phyloP scores from a whole-genome alignment of 495 filamentous ascomycete species.

The Aspergillus sparsus region DNA sequence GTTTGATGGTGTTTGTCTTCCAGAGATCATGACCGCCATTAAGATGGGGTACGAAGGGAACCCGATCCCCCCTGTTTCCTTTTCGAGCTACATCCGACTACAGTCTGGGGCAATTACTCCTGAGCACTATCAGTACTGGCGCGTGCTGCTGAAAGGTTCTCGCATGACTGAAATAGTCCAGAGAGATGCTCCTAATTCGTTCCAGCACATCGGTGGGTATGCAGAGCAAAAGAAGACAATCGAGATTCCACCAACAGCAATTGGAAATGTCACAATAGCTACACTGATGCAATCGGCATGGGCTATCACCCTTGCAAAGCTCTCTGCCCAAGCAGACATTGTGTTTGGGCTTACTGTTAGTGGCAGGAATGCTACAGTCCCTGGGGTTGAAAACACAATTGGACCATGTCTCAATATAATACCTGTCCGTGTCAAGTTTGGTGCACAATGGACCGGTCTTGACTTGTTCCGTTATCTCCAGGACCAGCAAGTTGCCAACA shows the following conservation, averaged over 20 bases:
- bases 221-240: constrained; percentile 43
- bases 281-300: constrained; percentile 60
- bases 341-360: constrained; percentile 58
- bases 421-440: constrained; percentile 56
- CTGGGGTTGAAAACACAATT: constrained; percentile 54
- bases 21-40: constrained; percentile 58
- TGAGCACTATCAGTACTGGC: constrained; percentile 57
- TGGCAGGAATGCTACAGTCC: constrained; percentile 57
- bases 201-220: constrained; percentile 40
- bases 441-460: constrained; percentile 48
- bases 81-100: constrained; percentile 59
- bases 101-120: constrained; percentile 47
- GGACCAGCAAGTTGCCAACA: constrained; percentile 59
- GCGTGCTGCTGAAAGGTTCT: constrained; percentile 43
- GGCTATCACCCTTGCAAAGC: constrained; percentile 54
- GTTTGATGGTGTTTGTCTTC: constrained; percentile 71
- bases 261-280: constrained; percentile 54
- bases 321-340: constrained; percentile 52
- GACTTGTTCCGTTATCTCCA: constrained; percentile 58
- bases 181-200: constrained; percentile 39
- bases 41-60: constrained; percentile 54
- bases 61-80: constrained; percentile 50
- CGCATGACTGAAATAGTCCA: constrained; percentile 50
- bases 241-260: constrained; percentile 39
- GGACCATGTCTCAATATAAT: constrained; percentile 63